phyloP scores from a whole-genome alignment of 345 rosid genomes.

The Hirschfeldia incana region DNA sequence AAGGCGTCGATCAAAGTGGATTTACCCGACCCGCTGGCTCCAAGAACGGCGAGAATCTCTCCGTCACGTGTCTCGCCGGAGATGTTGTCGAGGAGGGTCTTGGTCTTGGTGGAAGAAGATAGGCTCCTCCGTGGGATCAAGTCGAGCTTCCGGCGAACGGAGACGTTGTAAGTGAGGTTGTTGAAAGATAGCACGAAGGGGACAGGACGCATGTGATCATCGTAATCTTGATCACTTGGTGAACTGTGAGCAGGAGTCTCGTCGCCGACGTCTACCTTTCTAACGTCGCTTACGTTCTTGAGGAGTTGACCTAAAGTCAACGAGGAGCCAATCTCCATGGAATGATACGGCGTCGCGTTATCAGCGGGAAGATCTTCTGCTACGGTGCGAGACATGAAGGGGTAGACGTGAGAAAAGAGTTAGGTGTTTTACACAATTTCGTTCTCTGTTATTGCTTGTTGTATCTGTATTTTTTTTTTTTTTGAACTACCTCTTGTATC shows the following conservation, averaged over 20 bases:
- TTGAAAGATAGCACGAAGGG: background rate
- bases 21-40: background rate
- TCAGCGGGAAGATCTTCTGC: slow-evolving; percentile 26
- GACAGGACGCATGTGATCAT: background rate
- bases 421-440: background rate
- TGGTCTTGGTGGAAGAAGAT: background rate
- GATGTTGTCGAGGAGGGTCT: background rate
- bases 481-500: no score
- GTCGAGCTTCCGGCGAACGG: background rate
- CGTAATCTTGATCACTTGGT: background rate
- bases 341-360: slow-evolving; percentile 37
- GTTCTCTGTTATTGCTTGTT: background rate
- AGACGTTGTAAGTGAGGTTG: background rate
- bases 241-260: background rate
- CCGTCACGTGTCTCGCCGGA: slow-evolving; percentile 11
- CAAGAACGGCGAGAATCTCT: background rate
- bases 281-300: slow-evolving; percentile 65
- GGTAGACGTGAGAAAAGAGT: slow-evolving; percentile 11
- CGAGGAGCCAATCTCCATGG: slow-evolving; percentile 48
- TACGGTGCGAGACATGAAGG: slow-evolving; percentile 52
- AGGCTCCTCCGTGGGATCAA: background rate
- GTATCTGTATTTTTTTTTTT: background rate
- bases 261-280: slow-evolving; percentile 27
- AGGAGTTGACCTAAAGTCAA: slow-evolving; percentile 71
- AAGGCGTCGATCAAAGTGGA: background rate